Evolutionary conservation across 768 basidiomycete species (phyloP).

Genomic region (Termitomyces heimii): DNA sequence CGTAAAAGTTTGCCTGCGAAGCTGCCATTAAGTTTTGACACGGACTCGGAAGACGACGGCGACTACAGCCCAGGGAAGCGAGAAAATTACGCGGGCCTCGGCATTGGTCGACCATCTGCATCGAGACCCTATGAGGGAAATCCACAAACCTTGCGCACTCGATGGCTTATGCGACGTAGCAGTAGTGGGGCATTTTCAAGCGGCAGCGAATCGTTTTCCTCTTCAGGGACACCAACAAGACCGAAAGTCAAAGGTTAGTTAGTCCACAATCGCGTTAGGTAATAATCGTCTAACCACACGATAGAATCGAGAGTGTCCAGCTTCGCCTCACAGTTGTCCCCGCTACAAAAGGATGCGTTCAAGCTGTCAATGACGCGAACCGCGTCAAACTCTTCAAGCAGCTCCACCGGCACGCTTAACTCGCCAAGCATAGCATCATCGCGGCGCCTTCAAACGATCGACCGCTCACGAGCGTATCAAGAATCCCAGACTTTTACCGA

Average conservation of each 20-base stretch:
- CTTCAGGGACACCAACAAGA: constrained; percentile 59
- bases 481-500: constrained; percentile 37
- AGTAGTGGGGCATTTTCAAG: constrained; percentile 81
- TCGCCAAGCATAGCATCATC: constrained; percentile 34
- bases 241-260: constrained; percentile 41
- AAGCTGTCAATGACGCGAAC: constrained; percentile 39
- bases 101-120: constrained; percentile 53
- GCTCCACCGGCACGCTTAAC: constrained; percentile 37
- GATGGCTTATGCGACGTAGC: constrained; percentile 69
- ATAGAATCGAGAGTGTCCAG: constrained; percentile 37
- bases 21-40: constrained; percentile 31
- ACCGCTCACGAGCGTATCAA: constrained; percentile 18
- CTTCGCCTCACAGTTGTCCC: constrained; percentile 41
- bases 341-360: constrained; percentile 31
- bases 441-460: constrained; percentile 18
- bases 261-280: neutral
- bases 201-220: constrained; percentile 58
- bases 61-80: constrained; percentile 63
- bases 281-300: constrained; percentile 5
- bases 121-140: constrained; percentile 19
- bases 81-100: constrained; percentile 55
- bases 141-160: constrained; percentile 36
- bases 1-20: constrained; percentile 70
- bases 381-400: constrained; percentile 54
- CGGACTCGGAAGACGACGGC: constrained; percentile 63